Evolutionary conservation across 352 stramenopile genomes (phyloP).

Genomic region (Pythium utonaiense): DNA sequence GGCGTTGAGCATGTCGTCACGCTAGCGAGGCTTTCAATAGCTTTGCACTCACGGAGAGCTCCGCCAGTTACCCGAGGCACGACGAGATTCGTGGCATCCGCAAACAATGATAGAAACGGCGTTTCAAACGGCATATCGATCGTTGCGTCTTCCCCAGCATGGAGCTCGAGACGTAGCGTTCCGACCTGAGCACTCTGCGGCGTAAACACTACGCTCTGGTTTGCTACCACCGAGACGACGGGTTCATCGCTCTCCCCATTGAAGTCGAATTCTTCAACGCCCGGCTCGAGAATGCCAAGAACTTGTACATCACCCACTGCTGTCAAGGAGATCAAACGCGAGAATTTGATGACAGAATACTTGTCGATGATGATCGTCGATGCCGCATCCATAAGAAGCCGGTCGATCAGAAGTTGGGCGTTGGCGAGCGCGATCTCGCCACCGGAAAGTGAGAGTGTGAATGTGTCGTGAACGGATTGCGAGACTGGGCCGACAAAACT

Average conservation of each 20-base stretch:
- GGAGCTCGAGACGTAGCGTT: conserved; percentile 15
- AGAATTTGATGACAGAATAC: conserved; percentile 70
- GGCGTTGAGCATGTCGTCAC: neutral
- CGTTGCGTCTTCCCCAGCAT: conserved; percentile 15
- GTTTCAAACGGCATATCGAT: conserved; percentile 27
- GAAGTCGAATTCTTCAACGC: conserved; percentile 9
- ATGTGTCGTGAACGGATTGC: conserved; percentile 11
- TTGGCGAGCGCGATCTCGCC: conserved; percentile 20
- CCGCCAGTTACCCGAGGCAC: conserved; percentile 18
- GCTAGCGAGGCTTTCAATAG: conserved; percentile 13
- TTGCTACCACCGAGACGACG: conserved; percentile 1
- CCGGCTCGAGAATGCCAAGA: conserved; percentile 20
- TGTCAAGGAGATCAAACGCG: conserved; percentile 26
- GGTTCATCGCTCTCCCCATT: neutral
- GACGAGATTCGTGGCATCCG: conserved; percentile 14
- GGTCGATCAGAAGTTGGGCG: conserved; percentile 13
- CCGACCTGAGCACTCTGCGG: conserved; percentile 23
- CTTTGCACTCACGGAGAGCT: conserved; percentile 20
- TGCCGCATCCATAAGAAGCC: conserved; percentile 1
- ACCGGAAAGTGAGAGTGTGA: conserved; percentile 12
- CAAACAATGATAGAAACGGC: conserved; percentile 15
- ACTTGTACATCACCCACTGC: conserved; percentile 26
- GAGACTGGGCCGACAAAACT: conserved; percentile 22
- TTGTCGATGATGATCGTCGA: conserved; percentile 44
- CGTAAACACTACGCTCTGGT: conserved; percentile 18